Conservation (phyloP, 345 rosid genomes). For the Isatis tinctoria region DNA sequence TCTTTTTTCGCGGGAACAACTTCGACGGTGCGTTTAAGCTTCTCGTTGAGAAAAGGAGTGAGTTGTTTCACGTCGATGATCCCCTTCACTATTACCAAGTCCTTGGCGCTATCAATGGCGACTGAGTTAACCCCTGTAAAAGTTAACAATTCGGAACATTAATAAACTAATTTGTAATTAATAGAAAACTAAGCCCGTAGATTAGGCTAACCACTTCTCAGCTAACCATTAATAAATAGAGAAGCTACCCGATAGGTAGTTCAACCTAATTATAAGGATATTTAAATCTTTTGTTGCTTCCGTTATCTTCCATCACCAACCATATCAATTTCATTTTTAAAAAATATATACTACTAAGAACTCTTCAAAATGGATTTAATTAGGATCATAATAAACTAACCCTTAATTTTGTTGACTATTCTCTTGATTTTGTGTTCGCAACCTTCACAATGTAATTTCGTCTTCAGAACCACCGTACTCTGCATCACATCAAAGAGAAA, state of each 20-base stretch:
- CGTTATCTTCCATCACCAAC: conserved; percentile 23
- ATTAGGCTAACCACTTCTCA: conserved; percentile 24
- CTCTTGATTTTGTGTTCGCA: conserved; percentile 54
- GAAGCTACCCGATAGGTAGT: conserved; percentile 15
- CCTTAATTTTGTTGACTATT: conserved; percentile 43
- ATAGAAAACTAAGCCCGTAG: not conserved
- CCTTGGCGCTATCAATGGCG: conserved; percentile 51
- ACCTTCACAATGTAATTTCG: conserved; percentile 66
- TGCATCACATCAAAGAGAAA: conserved; percentile 26
- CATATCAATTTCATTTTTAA: not conserved
- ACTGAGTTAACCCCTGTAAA: conserved; percentile 64
- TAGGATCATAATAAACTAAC: conserved; percentile 28
- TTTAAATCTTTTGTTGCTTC: conserved; percentile 5
- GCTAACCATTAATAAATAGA: conserved; percentile 13
- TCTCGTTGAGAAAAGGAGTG: conserved; percentile 47
- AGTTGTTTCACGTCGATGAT: conserved; percentile 57
- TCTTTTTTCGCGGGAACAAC: conserved; percentile 51
- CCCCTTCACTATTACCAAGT: conserved; percentile 71
- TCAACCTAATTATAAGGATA: conserved; percentile 17
- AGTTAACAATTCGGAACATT: not conserved
- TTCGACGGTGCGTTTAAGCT: conserved; percentile 62
- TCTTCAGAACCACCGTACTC: conserved; percentile 59
- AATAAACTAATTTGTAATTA: not conserved
- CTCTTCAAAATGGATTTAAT: not conserved
- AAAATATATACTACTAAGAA: not conserved